Percentiles rank a stretch among this genome's conserved stretches.
Evolutionary conservation across 139 green algal species (phyloP).

Genomic region (Monoraphidium neglectum): DNA sequence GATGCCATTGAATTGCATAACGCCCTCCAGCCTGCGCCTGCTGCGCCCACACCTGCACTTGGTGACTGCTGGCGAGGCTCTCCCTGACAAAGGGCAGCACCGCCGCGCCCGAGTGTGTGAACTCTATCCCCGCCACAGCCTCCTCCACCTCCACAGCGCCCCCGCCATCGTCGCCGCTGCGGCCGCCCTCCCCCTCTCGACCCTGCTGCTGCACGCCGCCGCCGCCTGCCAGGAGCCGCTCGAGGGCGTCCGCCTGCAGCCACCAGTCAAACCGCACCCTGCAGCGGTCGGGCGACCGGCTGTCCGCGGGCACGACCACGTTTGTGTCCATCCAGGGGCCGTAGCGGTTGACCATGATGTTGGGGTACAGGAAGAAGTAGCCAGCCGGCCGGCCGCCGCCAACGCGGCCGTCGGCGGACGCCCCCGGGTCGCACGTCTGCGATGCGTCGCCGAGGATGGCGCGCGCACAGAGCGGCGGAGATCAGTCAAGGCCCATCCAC

Average conservation of each 20-base stretch:
- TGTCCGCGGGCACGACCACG: slow-evolving; percentile 37
- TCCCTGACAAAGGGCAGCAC: slow-evolving; percentile 11
- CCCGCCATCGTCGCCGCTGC: not conserved
- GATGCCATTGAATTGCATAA: too few relatives aligned
- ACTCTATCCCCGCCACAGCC: not conserved
- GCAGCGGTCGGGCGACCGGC: slow-evolving; percentile 32
- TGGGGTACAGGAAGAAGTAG: slow-evolving; percentile 69
- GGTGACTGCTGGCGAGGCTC: slow-evolving; percentile 39
- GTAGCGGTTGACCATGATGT: slow-evolving; percentile 69
- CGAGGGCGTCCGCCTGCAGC: slow-evolving; percentile 20
- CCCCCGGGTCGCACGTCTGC: not conserved
- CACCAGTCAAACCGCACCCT: slow-evolving; percentile 43
- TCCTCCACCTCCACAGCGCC: not conserved
- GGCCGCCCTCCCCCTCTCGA: not conserved
- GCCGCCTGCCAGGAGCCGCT: not conserved
- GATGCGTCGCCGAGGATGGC: too few relatives aligned
- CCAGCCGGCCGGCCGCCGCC: slow-evolving; percentile 19
- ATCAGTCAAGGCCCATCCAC: too few relatives aligned
- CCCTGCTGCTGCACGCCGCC: not conserved
- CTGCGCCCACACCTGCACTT: slow-evolving; percentile 44
- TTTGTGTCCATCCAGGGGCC: slow-evolving; percentile 64
- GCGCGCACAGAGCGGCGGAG: not conserved
- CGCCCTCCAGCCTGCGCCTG: not conserved
- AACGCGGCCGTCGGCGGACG: not conserved
- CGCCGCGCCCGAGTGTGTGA: too few relatives aligned